A percentile compares a stretch with the other conserved stretches of the same genome.
phyloP scores from a whole-genome alignment of 2,329 filamentous ascomycete species.

The Paraphoma chrysanthemicola region DNA sequence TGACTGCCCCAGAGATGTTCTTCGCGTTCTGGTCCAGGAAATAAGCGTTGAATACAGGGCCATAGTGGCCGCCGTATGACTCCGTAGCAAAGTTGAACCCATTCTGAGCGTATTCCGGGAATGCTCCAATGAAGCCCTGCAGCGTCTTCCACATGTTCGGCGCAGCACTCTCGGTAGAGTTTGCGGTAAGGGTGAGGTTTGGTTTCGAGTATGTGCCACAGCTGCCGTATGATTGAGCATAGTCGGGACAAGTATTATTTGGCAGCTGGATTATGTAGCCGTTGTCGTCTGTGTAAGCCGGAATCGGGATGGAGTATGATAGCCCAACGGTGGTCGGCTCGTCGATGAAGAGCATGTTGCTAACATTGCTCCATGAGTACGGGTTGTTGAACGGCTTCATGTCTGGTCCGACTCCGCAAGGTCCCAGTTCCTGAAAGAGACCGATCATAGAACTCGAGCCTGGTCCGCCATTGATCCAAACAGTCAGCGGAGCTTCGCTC shows the following conservation, averaged over 20 bases:
- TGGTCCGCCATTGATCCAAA: constrained; percentile 66
- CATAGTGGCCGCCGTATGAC: constrained; percentile 58
- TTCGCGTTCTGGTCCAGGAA: constrained; percentile 56
- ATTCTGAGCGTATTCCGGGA: constrained; percentile 55
- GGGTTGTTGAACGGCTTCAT: constrained; percentile 63
- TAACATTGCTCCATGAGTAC: constrained; percentile 68
- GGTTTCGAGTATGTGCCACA: constrained; percentile 65
- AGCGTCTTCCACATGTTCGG: constrained; percentile 67
- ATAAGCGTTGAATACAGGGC: constrained; percentile 39
- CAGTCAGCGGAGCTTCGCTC: constrained; percentile 61
- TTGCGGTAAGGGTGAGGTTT: constrained; percentile 59
- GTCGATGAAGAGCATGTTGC: constrained; percentile 75
- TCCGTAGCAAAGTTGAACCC: constrained; percentile 65
- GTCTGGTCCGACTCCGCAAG: constrained; percentile 59
- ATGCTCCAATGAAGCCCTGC: constrained; percentile 68
- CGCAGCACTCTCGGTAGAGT: constrained; percentile 60
- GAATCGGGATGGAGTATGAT: constrained; percentile 59
- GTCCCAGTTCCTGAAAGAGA: constrained; percentile 59
- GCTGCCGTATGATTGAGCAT: constrained; percentile 49
- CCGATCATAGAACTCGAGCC: constrained; percentile 66
- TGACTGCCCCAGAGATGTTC: constrained; percentile 52
- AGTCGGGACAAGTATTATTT: constrained; percentile 58
- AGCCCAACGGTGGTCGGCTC: constrained; percentile 68
- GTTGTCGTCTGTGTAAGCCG: constrained; percentile 47
- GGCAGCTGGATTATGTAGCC: constrained; percentile 54